phyloP scores from a whole-genome alignment of 345 rosid species.

The Tarenaya hassleriana region DNA sequence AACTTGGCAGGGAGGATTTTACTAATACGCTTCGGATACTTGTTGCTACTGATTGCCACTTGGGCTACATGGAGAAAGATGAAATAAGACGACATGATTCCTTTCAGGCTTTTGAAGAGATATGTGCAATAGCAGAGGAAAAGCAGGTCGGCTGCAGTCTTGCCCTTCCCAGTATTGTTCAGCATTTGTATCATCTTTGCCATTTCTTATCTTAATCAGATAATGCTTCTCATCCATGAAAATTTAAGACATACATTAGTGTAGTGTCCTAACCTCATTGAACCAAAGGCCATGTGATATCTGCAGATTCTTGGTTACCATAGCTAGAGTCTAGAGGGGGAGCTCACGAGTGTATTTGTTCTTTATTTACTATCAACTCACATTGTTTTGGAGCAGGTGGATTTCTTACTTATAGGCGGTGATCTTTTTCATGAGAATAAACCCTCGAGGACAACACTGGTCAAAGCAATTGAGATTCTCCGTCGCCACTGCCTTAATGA shows the following conservation, averaged over 20 bases:
- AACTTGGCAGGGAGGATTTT: conserved; percentile 51
- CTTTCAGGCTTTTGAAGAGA: conserved; percentile 89
- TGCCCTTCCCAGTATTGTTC: conserved; percentile 12
- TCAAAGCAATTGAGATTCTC: conserved; percentile 93
- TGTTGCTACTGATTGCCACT: conserved; percentile 91
- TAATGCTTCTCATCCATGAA: neutral
- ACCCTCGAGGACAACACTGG: conserved; percentile 91
- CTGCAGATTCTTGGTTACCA: neutral
- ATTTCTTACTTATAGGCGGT: conserved; percentile 87
- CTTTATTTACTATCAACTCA: neutral
- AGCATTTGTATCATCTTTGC: neutral
- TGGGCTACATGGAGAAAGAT: conserved; percentile 98
- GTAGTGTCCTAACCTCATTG: neutral
- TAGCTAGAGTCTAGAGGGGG: neutral
- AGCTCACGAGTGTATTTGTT: neutral
- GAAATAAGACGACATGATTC: conserved; percentile 93
- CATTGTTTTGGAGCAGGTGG: conserved; percentile 50
- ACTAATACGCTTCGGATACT: conserved; percentile 63
- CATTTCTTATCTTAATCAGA: neutral
- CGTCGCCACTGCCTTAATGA: conserved; percentile 90
- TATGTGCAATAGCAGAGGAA: conserved; percentile 86
- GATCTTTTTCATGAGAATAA: conserved; percentile 99
- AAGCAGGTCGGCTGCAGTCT: conserved; percentile 45
- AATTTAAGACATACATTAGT: neutral
- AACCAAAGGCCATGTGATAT: neutral